Evolutionary conservation across 108 stramenopile species (phyloP).

Genomic region (Pseudonitzschia delicatissima): DNA sequence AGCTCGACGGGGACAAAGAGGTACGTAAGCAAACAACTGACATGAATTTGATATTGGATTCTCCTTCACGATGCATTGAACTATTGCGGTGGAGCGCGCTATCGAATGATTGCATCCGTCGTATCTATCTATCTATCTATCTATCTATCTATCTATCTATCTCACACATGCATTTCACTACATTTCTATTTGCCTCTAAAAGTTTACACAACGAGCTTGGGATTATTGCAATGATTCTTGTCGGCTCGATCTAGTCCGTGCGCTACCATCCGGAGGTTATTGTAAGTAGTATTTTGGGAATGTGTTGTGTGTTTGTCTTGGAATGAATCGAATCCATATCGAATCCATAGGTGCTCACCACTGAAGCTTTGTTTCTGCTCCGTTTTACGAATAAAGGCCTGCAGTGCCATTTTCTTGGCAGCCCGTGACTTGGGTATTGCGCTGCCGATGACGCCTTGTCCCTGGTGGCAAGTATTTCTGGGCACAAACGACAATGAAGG

Average conservation of each 20-base stretch:
- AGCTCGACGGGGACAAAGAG: neutral
- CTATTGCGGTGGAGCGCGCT: no score
- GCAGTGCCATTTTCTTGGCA: conserved; percentile 59
- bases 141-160: no score
- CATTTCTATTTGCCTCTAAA: neutral
- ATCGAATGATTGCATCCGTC: no score
- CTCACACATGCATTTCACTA: neutral
- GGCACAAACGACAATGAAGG: conserved; percentile 27
- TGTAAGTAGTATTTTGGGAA: conserved; percentile 30
- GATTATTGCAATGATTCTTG: conserved; percentile 87
- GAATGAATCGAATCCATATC: neutral
- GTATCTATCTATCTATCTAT: no score
- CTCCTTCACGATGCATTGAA: neutral
- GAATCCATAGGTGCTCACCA: neutral
- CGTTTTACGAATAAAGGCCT: conserved; percentile 29
- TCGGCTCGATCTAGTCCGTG: conserved; percentile 73
- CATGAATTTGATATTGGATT: no score
- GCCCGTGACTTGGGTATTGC: conserved; percentile 29
- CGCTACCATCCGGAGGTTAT: conserved; percentile 68
- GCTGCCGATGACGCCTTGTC: conserved; percentile 47
- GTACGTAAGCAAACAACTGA: neutral
- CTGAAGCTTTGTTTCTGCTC: conserved; percentile 1
- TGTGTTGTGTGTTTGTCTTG: neutral
- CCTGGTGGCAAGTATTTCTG: conserved; percentile 72
- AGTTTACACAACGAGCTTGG: conserved; percentile 74